phyloP scores from a whole-genome alignment of 164 flowering plant genomes.

The Echeveria elegans region DNA sequence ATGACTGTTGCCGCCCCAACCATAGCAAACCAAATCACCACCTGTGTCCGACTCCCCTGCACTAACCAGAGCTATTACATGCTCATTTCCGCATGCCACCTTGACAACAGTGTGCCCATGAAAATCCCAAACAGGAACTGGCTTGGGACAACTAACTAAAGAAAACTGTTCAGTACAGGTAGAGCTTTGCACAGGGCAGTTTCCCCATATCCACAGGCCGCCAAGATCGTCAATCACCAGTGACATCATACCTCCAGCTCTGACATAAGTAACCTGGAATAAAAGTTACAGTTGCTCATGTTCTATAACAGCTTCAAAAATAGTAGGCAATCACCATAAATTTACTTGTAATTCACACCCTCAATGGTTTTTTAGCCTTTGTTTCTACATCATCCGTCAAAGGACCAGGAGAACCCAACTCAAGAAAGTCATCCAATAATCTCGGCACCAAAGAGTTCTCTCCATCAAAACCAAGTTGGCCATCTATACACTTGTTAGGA shows the following conservation, averaged over 20 bases:
- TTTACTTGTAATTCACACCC: slow-evolving; percentile 47
- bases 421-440: slow-evolving; percentile 43
- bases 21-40: slow-evolving; percentile 55
- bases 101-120: slow-evolving; percentile 75
- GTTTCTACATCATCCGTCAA: slow-evolving; percentile 24
- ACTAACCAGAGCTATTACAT: slow-evolving; percentile 72
- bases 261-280: slow-evolving; percentile 46
- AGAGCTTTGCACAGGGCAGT: slow-evolving; percentile 40
- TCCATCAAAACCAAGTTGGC: slow-evolving; percentile 66
- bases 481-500: slow-evolving; percentile 60
- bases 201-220: slow-evolving; percentile 91
- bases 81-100: slow-evolving; percentile 94
- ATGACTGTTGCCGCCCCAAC: slow-evolving; percentile 77
- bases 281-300: not conserved
- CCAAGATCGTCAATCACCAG: slow-evolving; percentile 76
- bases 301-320: not conserved
- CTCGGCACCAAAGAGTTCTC: slow-evolving; percentile 49
- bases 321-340: no score
- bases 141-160: slow-evolving; percentile 33
- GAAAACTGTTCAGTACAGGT: slow-evolving; percentile 28
- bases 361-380: slow-evolving; percentile 27
- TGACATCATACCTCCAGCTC: slow-evolving; percentile 94
- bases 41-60: slow-evolving; percentile 49
- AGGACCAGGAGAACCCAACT: slow-evolving; percentile 32
- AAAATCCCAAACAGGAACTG: slow-evolving; percentile 62